These are phyloP conservation scores for Populus hybrid DNA, from an alignment of 441 rosid genomes.

Conservation along the genomic window DNA sequence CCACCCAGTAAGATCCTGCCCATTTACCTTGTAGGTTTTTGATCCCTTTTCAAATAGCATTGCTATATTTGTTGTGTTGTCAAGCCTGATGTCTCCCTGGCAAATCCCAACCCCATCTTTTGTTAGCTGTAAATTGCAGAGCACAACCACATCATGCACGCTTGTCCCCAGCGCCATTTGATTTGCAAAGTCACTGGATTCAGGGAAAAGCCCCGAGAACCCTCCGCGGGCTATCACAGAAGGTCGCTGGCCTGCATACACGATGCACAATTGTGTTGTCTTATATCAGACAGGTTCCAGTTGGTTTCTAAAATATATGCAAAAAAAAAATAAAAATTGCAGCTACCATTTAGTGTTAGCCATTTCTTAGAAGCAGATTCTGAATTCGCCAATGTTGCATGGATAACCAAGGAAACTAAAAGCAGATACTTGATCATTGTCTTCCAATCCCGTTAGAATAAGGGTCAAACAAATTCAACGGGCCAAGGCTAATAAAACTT, in stretches of 20 bases:
- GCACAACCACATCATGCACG: slow-evolving; percentile 34
- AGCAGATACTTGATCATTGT: slow-evolving; percentile 42
- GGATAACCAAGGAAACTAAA: slow-evolving; percentile 34
- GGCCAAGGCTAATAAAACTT: background rate
- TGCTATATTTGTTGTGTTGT: slow-evolving; percentile 52
- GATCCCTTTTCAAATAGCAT: slow-evolving; percentile 36
- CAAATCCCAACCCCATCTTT: slow-evolving; percentile 73
- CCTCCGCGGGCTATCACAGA: slow-evolving; percentile 74
- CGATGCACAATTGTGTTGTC: background rate
- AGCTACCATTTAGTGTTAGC: slow-evolving; percentile 51
- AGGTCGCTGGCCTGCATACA: slow-evolving; percentile 49
- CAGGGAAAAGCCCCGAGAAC: slow-evolving; percentile 77
- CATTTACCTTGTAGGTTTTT: slow-evolving; percentile 54
- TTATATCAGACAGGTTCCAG: background rate
- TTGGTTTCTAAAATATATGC: background rate
- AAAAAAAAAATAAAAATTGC: background rate
- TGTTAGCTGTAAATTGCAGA: slow-evolving; percentile 79
- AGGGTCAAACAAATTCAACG: background rate
- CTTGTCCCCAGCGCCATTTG: slow-evolving; percentile 32
- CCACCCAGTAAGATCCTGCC: slow-evolving; percentile 59
- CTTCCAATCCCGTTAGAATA: slow-evolving; percentile 8
- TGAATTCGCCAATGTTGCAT: slow-evolving; percentile 22
- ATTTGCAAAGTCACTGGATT: slow-evolving; percentile 48
- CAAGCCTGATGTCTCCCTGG: slow-evolving; percentile 53
- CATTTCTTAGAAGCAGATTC: slow-evolving; percentile 32